Conservation (phyloP, 441 rosid species). For the Populus hybrid region DNA sequence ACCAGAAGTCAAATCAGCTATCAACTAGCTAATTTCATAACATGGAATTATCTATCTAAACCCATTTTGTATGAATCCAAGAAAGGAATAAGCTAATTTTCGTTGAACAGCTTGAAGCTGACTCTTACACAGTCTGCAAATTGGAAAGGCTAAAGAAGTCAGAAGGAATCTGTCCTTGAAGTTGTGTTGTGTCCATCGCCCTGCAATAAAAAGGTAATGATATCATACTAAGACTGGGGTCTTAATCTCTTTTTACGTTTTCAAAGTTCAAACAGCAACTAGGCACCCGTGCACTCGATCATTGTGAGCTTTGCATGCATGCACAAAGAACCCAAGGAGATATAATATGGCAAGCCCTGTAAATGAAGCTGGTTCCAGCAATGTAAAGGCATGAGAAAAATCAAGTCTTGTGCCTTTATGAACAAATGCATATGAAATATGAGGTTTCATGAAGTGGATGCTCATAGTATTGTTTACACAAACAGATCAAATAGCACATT, state of each 20-base stretch:
- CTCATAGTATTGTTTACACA: neutral
- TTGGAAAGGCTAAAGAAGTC: constrained; percentile 45
- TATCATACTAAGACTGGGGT: neutral
- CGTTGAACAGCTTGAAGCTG: neutral
- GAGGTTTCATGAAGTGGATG: neutral
- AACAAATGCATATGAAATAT: neutral
- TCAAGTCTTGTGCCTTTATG: too few relatives aligned
- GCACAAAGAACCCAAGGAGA: too few relatives aligned
- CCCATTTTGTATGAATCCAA: neutral
- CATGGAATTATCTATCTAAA: neutral
- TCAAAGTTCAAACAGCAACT: neutral
- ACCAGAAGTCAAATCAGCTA: constrained; percentile 1
- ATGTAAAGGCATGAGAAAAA: too few relatives aligned
- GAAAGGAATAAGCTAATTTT: neutral
- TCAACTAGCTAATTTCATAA: neutral
- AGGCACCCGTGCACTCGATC: neutral
- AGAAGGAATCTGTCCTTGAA: constrained; percentile 53
- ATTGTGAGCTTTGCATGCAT: neutral
- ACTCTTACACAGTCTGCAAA: constrained; percentile 63
- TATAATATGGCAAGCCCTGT: neutral
- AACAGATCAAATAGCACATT: neutral
- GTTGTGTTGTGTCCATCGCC: constrained; percentile 47
- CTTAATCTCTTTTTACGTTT: neutral
- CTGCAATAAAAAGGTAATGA: constrained; percentile 36
- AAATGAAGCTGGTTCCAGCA: neutral